Conservation (phyloP, 2,329 filamentous ascomycete species). For the Pseudogymnoascus sp. region DNA sequence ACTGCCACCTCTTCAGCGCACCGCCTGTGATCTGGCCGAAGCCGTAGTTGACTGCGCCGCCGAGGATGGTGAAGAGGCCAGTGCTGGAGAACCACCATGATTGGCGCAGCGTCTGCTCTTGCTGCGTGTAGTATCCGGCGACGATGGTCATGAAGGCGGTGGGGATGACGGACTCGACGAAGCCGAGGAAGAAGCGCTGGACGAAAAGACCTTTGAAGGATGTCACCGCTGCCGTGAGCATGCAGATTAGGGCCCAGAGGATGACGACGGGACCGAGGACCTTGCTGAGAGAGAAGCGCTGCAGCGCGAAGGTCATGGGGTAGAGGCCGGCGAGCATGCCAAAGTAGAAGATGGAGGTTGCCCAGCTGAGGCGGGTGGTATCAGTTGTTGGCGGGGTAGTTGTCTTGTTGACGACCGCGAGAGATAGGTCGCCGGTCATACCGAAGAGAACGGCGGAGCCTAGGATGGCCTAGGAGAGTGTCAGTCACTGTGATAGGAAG, state of each 20-base stretch:
- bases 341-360: conserved; percentile 74
- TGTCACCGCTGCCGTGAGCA: conserved; percentile 61
- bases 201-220: conserved; percentile 57
- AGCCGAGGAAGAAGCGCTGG: conserved; percentile 58
- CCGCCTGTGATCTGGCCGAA: conserved; percentile 57
- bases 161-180: conserved; percentile 59
- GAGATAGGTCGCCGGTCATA: conserved; percentile 62
- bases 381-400: conserved; percentile 50
- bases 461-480: conserved; percentile 53
- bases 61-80: conserved; percentile 53
- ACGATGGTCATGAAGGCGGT: conserved; percentile 62
- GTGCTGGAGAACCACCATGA: conserved; percentile 60
- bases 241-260: conserved; percentile 61
- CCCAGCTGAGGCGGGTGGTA: conserved; percentile 67
- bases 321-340: conserved; percentile 70
- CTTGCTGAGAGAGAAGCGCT: conserved; percentile 59
- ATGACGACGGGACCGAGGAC: conserved; percentile 59
- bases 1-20: conserved; percentile 57
- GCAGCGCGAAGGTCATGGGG: conserved; percentile 64
- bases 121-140: conserved; percentile 57
- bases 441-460: conserved; percentile 63
- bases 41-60: conserved; percentile 59
- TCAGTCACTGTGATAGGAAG: background rate
- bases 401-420: conserved; percentile 48
- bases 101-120: conserved; percentile 58